These are phyloP conservation scores for Trematosphaeria pertusa DNA, from an alignment of 2,329 filamentous ascomycete species.

Conservation along the genomic window DNA sequence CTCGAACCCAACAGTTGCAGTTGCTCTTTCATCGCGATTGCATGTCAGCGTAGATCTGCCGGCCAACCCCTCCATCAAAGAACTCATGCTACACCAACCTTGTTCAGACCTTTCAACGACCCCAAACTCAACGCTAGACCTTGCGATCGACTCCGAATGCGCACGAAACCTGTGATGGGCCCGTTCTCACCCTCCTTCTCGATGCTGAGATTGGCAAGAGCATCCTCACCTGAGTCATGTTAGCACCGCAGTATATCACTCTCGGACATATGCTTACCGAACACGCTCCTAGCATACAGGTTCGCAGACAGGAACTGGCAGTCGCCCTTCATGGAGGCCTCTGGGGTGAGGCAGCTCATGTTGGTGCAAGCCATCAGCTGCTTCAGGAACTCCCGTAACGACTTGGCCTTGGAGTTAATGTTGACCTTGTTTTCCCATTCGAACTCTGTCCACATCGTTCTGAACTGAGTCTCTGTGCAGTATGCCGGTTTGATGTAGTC, in stretches of 20 bases:
- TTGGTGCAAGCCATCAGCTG: slow-evolving; percentile 98
- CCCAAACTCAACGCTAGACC: slow-evolving; percentile 92
- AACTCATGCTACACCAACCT: slow-evolving; percentile 40
- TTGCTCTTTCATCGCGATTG: too few relatives aligned
- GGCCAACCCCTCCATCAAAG: too few relatives aligned
- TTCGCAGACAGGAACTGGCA: slow-evolving; percentile 98
- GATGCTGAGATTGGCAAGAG: slow-evolving; percentile 94
- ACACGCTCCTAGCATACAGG: slow-evolving; percentile 93
- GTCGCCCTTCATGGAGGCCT: slow-evolving; percentile 94
- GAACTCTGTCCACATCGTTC: slow-evolving; percentile 99
- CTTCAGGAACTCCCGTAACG: slow-evolving; percentile 87
- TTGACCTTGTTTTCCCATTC: slow-evolving; percentile 99
- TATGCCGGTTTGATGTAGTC: slow-evolving; percentile 98
- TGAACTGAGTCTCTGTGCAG: slow-evolving; percentile 97
- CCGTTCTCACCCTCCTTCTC: slow-evolving; percentile 97
- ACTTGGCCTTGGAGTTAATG: slow-evolving; percentile 97
- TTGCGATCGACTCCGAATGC: slow-evolving; percentile 96
- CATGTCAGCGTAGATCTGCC: too few relatives aligned
- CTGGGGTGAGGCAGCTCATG: slow-evolving; percentile 97
- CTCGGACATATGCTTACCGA: slow-evolving; percentile 73
- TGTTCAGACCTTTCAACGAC: slow-evolving; percentile 88
- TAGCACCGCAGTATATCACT: slow-evolving; percentile 5
- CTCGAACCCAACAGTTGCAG: too few relatives aligned
- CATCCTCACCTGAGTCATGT: slow-evolving; percentile 81
- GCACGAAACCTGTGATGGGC: slow-evolving; percentile 94